Evolutionary conservation across 1,284 basidiomycete species (phyloP).

Genomic region (Austroboletus niveus): DNA sequence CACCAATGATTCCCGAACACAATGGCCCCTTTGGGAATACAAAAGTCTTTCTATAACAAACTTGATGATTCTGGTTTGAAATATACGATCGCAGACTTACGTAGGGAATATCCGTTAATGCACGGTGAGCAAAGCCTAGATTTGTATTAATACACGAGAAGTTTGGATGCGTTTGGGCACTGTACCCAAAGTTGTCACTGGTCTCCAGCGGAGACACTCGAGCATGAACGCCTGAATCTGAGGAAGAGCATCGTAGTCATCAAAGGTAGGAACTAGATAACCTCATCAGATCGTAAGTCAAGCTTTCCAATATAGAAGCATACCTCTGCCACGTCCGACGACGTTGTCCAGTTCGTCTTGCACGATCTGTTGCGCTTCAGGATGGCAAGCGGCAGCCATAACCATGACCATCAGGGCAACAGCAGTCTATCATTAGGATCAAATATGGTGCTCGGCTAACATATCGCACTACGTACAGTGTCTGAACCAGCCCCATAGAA

Average conservation of each 20-base stretch:
- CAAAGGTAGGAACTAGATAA: slow-evolving; percentile 38
- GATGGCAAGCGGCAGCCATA: slow-evolving; percentile 50
- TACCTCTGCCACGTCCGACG: slow-evolving; percentile 41
- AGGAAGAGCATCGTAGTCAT: slow-evolving; percentile 37
- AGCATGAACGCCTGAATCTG: slow-evolving; percentile 43
- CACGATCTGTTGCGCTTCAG: slow-evolving; percentile 39
- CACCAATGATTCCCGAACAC: slow-evolving; percentile 36
- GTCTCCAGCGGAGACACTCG: slow-evolving; percentile 48
- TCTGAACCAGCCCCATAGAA: slow-evolving; percentile 46
- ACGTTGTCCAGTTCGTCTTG: slow-evolving; percentile 47
- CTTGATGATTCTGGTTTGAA: slow-evolving; percentile 3
- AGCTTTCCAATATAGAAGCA: neutral
- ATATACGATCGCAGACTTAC: slow-evolving; percentile 14
- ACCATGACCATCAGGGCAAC: slow-evolving; percentile 43
- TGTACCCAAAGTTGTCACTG: slow-evolving; percentile 35
- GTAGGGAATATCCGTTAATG: slow-evolving; percentile 29
- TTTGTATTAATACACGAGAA: slow-evolving; percentile 2
- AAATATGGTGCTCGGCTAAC: neutral
- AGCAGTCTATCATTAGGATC: slow-evolving; percentile 32
- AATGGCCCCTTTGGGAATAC: slow-evolving; percentile 33
- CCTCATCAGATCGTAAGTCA: neutral
- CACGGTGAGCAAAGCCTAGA: slow-evolving; percentile 32
- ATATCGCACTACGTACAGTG: slow-evolving; percentile 30
- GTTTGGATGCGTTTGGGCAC: neutral
- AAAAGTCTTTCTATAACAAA: slow-evolving; percentile 22